Percentiles rank a stretch among this genome's conserved stretches.
Evolutionary conservation across 805 yeast species (phyloP).

Genomic region (Kregervanrija pseudodelftensis): DNA sequence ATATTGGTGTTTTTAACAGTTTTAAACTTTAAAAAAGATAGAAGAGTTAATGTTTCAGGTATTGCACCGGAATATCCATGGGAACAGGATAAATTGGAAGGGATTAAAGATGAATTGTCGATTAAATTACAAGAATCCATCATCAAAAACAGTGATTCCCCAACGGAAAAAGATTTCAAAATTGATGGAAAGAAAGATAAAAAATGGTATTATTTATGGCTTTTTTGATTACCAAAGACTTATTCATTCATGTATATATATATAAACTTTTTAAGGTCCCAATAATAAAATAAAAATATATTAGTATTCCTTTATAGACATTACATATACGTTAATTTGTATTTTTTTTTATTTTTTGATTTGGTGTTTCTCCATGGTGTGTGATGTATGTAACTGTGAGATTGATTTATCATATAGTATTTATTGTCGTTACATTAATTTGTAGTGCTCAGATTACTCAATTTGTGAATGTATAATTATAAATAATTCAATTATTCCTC

Average conservation of each 20-base stretch:
- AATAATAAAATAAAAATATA: too few species aligned
- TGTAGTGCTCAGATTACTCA: too few species aligned
- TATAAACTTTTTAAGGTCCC: background rate
- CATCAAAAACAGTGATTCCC: too few species aligned
- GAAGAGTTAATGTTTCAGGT: constrained; percentile 24
- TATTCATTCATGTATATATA: constrained; percentile 1
- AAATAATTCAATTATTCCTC: constrained; percentile 2
- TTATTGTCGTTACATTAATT: background rate
- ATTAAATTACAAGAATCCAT: constrained; percentile 8
- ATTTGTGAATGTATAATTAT: background rate
- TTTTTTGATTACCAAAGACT: constrained; percentile 23
- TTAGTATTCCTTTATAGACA: too few species aligned
- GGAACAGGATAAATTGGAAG: constrained; percentile 15
- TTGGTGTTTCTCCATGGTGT: too few species aligned
- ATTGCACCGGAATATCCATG: constrained; percentile 26
- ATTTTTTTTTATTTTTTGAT: too few species aligned
- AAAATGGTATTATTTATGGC: constrained; percentile 50
- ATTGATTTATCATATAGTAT: background rate
- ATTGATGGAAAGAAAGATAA: background rate
- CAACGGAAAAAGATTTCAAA: constrained; percentile 6
- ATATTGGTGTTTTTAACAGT: constrained; percentile 39
- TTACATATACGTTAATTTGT: too few species aligned
- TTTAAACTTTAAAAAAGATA: constrained; percentile 51
- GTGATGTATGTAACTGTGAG: too few species aligned
- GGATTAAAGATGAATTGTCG: constrained; percentile 8